Evolutionary conservation across 306 rosid genomes (phyloP).

Genomic region (Rosa multiflora): DNA sequence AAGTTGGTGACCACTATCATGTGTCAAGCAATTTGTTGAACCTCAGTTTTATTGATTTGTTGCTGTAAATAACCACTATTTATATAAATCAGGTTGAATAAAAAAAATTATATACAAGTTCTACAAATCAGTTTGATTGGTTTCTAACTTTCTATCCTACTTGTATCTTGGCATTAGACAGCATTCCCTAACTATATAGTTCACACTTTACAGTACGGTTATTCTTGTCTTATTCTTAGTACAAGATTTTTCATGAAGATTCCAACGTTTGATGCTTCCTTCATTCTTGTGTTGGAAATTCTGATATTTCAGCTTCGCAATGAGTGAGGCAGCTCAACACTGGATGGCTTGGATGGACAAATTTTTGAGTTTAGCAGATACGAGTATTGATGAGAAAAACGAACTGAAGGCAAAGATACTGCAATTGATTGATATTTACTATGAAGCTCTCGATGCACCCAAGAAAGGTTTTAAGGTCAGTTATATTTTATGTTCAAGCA

Average conservation of each 20-base stretch:
- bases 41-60: no score
- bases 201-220: background rate
- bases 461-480: conserved; percentile 72
- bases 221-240: background rate
- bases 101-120: no score
- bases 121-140: background rate
- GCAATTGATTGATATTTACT: conserved; percentile 55
- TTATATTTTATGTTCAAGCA: background rate
- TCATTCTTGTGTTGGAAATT: background rate
- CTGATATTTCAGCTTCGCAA: conserved; percentile 38
- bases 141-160: background rate
- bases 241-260: background rate
- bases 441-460: conserved; percentile 71
- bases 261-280: no score
- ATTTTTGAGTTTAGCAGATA: conserved; percentile 38
- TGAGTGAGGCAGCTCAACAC: conserved; percentile 53
- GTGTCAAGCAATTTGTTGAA: no score
- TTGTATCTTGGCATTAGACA: background rate
- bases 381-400: conserved; percentile 30
- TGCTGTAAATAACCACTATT: no score
- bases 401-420: conserved; percentile 42
- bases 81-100: no score
- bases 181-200: background rate
- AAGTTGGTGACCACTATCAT: no score
- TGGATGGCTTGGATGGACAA: conserved; percentile 73